These are phyloP conservation scores for Plasmodium gallinaceum DNA, from an alignment of 169 alveolate genomes.

Conservation along the genomic window DNA sequence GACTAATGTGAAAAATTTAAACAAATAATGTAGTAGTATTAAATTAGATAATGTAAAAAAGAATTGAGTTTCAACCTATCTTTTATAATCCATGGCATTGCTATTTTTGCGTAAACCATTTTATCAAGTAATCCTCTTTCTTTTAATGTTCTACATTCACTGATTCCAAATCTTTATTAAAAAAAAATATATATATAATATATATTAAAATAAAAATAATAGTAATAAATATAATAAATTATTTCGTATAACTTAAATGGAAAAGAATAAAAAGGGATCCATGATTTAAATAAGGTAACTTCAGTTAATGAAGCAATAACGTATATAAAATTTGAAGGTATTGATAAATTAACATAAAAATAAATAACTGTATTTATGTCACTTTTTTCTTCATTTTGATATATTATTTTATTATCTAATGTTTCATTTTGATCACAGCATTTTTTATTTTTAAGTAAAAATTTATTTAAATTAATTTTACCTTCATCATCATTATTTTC, in stretches of 20 bases:
- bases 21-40: not conserved
- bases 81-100: conserved; percentile 65
- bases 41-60: not conserved
- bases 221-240: not conserved
- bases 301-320: conserved; percentile 52
- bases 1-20: not conserved
- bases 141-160: conserved; percentile 41
- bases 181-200: not conserved
- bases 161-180: conserved; percentile 39
- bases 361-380: conserved; percentile 45
- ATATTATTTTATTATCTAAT: not conserved
- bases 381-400: conserved; percentile 35
- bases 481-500: not conserved
- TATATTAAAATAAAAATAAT: not conserved
- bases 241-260: conserved; percentile 31
- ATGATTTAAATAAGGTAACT: conserved; percentile 15
- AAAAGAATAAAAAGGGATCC: conserved; percentile 63
- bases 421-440: not conserved
- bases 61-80: conserved; percentile 26
- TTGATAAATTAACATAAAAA: conserved; percentile 40
- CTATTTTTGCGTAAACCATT: conserved; percentile 60
- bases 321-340: conserved; percentile 57
- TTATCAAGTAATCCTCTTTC: conserved; percentile 41
- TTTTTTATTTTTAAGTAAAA: not conserved
- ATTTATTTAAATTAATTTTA: not conserved